Evolutionary conservation across 192 early-diverging fungal genomes (phyloP).

Genomic region (Gaertneriomyces semiglobifer): DNA sequence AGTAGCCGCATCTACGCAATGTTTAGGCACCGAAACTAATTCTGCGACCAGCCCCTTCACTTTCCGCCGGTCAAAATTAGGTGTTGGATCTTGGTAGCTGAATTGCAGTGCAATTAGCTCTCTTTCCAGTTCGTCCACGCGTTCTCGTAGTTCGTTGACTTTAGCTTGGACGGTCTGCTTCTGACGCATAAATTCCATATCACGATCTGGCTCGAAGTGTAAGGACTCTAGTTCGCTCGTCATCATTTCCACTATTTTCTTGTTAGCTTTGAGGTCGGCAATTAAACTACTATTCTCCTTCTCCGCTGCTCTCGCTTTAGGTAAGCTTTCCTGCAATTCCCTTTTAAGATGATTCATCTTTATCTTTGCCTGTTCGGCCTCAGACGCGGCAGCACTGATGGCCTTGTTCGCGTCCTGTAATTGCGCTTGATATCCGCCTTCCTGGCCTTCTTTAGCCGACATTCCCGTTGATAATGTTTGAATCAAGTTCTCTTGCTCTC

Average conservation of each 20-base stretch:
- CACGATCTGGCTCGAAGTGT: conserved; percentile 45
- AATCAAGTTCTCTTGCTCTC: conserved; percentile 75
- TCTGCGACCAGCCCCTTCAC: conserved; percentile 94
- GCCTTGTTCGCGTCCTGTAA: conserved; percentile 60
- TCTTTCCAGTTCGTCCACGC: conserved; percentile 32
- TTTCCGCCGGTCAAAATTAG: conserved; percentile 81
- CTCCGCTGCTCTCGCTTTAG: conserved; percentile 64
- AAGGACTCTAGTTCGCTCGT: conserved; percentile 35
- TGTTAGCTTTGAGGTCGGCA: conserved; percentile 31
- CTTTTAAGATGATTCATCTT: conserved; percentile 72
- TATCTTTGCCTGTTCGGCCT: conserved; percentile 72
- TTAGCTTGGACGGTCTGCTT: conserved; percentile 25
- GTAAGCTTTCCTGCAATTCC: conserved; percentile 67
- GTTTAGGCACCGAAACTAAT: conserved; percentile 72
- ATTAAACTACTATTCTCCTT: conserved; percentile 65
- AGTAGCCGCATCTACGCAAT: conserved; percentile 60
- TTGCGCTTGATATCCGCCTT: conserved; percentile 96
- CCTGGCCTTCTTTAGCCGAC: conserved; percentile 83
- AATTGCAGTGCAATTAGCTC: conserved; percentile 56
- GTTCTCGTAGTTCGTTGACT: conserved; percentile 30
- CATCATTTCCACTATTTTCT: conserved; percentile 23
- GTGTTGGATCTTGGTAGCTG: conserved; percentile 75
- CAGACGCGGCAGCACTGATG: conserved; percentile 20
- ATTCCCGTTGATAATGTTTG: conserved; percentile 93
- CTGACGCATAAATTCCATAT: conserved; percentile 33